Evolutionary conservation across 805 yeast species (phyloP), one percentile per base, ranked within the genome.

Genomic region (Ogataea angusta): DNA sequence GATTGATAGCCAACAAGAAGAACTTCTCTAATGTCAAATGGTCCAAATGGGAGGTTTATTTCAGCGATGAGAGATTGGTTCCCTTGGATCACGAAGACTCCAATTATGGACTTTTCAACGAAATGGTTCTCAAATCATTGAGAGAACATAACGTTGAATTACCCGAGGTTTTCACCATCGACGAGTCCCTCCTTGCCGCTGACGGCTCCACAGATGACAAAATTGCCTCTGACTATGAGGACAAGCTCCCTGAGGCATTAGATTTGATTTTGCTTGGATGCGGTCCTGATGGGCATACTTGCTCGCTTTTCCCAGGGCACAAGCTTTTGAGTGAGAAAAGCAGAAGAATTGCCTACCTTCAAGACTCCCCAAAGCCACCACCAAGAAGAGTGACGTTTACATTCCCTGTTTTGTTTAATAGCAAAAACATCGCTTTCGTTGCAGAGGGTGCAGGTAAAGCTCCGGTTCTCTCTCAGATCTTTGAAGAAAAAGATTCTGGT

Each of bases 271-370:
- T 88, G 41, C 71, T 89, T 48, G 97, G 97, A 16, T 85, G 93
- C 61, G 97, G 97, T 6, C 96, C 96, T 25, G 97, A 89, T 57
- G 97, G 96, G 27, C 97, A 89, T 63, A 89, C 96, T 5, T 86
- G 95, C 67, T 89, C 96, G 1, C 69, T 89, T 48, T 89, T 89
- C 76, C 96, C 96, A 10, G 89, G 83, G 27, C 96, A 88, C 61
- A 54, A 62, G 45, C 70, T 87, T 53, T 69, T 89, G 42, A 48
- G 72, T 26, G 91, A 83, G 57, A 60, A 66, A 19, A 36, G 59
- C 8, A 66, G 70, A 45, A 62, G 64, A 30, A 81, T 89, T 42
- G 78, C 90, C 8, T 65, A 77, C 54, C 76, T 90, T 47, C 70
- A 73, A 36, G 91, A 89, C 60, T 85, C 95, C 9, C 96, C 96